A percentile compares a stretch with the other conserved stretches of the same genome.
phyloP scores from a whole-genome alignment of 495 filamentous ascomycete species.

The Penicillium paradoxum region DNA sequence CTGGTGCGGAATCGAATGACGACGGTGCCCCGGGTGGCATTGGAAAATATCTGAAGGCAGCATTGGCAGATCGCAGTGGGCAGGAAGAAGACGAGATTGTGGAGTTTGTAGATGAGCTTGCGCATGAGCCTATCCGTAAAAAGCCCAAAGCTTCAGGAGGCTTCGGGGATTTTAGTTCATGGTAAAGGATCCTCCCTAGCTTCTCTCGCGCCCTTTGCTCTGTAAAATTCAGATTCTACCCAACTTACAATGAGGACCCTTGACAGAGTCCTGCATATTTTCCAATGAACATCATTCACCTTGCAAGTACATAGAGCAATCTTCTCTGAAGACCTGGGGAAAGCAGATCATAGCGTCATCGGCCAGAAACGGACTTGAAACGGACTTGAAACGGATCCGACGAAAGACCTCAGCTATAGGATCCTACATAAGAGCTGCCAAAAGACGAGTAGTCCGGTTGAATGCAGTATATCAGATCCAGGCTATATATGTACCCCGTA shows the following conservation, averaged over 20 bases:
- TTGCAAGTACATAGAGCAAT: too few relatives aligned
- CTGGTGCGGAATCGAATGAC: constrained; percentile 47
- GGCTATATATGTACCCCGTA: not conserved
- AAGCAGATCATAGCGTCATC: constrained; percentile 3
- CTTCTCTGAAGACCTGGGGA: too few relatives aligned
- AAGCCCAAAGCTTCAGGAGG: constrained; percentile 70
- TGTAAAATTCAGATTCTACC: not conserved
- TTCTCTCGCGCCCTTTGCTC: not conserved
- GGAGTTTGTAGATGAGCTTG: constrained; percentile 53
- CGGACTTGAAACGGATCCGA: too few relatives aligned
- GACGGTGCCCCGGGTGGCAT: constrained; percentile 45
- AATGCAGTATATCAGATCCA: too few relatives aligned
- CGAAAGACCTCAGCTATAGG: not conserved
- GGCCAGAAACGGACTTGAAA: constrained; percentile 2
- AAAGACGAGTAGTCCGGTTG: too few relatives aligned
- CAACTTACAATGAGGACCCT: not conserved
- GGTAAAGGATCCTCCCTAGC: constrained; percentile 12
- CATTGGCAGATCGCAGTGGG: constrained; percentile 34
- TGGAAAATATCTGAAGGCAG: constrained; percentile 75
- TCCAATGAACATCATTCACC: too few relatives aligned
- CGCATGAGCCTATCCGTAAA: constrained; percentile 68
- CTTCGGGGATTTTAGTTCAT: constrained; percentile 80
- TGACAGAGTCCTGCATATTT: too few relatives aligned
- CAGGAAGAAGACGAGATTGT: constrained; percentile 54
- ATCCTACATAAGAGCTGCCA: too few relatives aligned